Conservation (phyloP, 306 rosid species). For the Prunus mongolica region DNA sequence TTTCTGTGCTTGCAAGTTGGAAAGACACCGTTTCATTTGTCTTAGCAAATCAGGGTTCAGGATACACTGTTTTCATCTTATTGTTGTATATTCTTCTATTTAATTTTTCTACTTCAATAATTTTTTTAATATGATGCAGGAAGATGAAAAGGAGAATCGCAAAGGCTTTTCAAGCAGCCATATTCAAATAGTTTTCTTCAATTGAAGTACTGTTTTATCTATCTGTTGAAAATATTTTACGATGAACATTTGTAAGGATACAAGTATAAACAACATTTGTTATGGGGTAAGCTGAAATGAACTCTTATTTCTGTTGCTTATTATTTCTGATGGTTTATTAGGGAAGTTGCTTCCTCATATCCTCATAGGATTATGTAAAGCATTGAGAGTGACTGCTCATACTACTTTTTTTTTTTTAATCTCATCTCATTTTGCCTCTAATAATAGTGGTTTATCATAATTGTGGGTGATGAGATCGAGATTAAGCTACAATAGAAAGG, state of each 20-base stretch:
- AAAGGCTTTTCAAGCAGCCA: not conserved
- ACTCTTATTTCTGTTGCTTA: too few relatives aligned
- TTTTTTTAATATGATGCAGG: not conserved
- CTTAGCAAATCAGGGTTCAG: not conserved
- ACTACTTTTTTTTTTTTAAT: too few relatives aligned
- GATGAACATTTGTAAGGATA: not conserved
- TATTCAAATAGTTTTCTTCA: not conserved
- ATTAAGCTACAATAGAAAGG: too few relatives aligned
- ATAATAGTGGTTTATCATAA: too few relatives aligned
- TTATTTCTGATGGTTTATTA: too few relatives aligned
- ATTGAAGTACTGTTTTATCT: not conserved
- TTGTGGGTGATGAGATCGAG: too few relatives aligned
- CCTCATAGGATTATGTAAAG: too few relatives aligned
- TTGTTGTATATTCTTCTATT: not conserved
- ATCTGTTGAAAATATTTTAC: not conserved
- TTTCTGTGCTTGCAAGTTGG: not conserved
- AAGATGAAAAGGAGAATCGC: too few relatives aligned
- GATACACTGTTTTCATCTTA: not conserved
- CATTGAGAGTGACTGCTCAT: too few relatives aligned
- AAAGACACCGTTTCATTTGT: not conserved
- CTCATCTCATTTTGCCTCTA: too few relatives aligned
- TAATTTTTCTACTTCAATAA: not conserved
- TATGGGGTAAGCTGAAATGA: too few relatives aligned
- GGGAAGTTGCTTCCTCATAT: too few relatives aligned
- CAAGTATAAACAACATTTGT: not conserved